These are phyloP conservation scores for Paramyrothecium roridum DNA, from an alignment of 2,329 filamentous ascomycete genomes.

Conservation along the genomic window DNA sequence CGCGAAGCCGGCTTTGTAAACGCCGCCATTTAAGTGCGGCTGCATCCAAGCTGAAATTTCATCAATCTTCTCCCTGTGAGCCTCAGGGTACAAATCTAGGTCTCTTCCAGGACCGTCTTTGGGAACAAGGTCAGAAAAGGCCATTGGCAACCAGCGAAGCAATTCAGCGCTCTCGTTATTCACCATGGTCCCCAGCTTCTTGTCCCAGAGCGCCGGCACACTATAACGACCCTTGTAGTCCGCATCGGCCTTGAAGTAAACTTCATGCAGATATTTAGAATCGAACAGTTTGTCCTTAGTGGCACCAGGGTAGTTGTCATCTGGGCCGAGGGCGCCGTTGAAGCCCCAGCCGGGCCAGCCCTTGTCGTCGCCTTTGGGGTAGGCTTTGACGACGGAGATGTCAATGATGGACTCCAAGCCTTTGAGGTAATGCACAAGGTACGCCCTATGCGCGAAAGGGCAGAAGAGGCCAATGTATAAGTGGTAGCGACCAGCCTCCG, in stretches of 20 bases:
- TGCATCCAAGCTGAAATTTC: conserved; percentile 67
- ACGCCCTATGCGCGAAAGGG: conserved; percentile 67
- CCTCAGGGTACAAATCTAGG: conserved; percentile 53
- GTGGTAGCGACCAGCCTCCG: conserved; percentile 57
- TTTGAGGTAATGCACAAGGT: conserved; percentile 70
- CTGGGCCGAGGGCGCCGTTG: conserved; percentile 40
- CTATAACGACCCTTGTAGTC: conserved; percentile 70
- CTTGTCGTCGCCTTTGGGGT: conserved; percentile 61
- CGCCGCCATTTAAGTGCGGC: conserved; percentile 42
- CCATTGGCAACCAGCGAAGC: conserved; percentile 78
- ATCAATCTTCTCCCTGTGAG: conserved; percentile 55
- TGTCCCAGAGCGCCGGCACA: conserved; percentile 71
- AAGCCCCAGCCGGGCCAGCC: conserved; percentile 65
- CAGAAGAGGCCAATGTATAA: conserved; percentile 60
- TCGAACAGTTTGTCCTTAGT: conserved; percentile 62
- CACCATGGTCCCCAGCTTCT: conserved; percentile 65
- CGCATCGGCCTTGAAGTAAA: conserved; percentile 67
- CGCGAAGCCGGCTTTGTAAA: conserved; percentile 61
- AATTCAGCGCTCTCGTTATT: conserved; percentile 82
- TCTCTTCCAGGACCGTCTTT: conserved; percentile 31
- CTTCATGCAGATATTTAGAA: conserved; percentile 63
- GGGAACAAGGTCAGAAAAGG: conserved; percentile 60
- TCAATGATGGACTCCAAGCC: conserved; percentile 68
- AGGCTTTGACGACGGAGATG: conserved; percentile 60
- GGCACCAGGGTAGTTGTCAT: conserved; percentile 53